These are phyloP conservation scores for Globisporangium rhizosaccharum DNA, from an alignment of 352 stramenopile genomes.

Conservation along the genomic window DNA sequence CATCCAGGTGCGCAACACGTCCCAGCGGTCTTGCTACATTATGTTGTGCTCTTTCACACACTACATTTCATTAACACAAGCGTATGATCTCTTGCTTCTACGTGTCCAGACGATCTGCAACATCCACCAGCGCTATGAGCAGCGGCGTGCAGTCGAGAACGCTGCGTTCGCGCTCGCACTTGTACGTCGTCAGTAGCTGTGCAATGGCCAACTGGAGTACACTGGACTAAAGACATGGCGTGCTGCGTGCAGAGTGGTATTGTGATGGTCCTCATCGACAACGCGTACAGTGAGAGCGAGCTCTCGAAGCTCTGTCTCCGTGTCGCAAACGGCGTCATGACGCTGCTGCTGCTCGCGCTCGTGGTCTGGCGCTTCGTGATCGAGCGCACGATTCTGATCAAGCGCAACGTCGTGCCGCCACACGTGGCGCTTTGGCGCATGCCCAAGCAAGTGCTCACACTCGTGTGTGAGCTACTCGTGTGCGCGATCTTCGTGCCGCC, in stretches of 20 bases:
- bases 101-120: constrained; percentile 44
- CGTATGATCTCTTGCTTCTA: not conserved
- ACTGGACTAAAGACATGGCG: not conserved
- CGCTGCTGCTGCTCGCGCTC: constrained; percentile 38
- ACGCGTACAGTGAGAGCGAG: constrained; percentile 36
- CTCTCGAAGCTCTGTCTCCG: constrained; percentile 36
- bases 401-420: constrained; percentile 49
- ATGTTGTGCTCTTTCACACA: not conserved
- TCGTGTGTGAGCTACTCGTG: constrained; percentile 43
- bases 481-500: constrained; percentile 56
- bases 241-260: constrained; percentile 28
- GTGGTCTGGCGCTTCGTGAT: constrained; percentile 52
- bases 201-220: not conserved
- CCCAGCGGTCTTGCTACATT: not conserved
- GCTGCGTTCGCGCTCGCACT: constrained; percentile 46
- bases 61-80: not conserved
- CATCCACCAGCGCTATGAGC: constrained; percentile 59
- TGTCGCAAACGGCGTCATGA: constrained; percentile 34
- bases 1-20: constrained; percentile 30
- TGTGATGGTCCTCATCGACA: constrained; percentile 64
- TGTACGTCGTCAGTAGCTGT: constrained; percentile 15
- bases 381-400: constrained; percentile 54
- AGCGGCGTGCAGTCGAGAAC: constrained; percentile 56
- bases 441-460: constrained; percentile 30
- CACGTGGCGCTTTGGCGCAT: constrained; percentile 49